Evolutionary conservation across 805 yeast genomes (phyloP).

Genomic region (Saccharomycopsis sp.): DNA sequence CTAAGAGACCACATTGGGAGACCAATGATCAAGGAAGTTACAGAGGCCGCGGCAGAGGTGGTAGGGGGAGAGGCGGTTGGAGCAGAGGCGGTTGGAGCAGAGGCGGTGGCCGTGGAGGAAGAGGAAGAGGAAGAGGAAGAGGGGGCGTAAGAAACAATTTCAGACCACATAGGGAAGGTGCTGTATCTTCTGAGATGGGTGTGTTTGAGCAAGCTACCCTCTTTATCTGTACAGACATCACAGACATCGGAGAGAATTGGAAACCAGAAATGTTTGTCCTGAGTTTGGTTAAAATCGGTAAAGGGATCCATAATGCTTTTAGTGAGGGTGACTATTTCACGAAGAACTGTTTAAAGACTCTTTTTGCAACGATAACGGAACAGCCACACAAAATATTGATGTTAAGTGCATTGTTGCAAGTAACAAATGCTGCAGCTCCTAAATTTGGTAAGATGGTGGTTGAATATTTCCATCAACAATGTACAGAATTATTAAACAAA

Average conservation of each 20-base stretch:
- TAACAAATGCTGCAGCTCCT: constrained; percentile 57
- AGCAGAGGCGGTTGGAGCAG: not conserved
- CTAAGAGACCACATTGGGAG: not conserved
- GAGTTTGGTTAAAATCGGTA: constrained; percentile 53
- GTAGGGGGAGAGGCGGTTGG: not conserved
- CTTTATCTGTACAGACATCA: not conserved
- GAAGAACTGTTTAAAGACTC: constrained; percentile 49
- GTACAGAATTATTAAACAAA: constrained; percentile 47
- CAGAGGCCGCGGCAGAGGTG: not conserved
- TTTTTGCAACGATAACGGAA: constrained; percentile 63
- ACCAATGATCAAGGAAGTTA: not conserved
- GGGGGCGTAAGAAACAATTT: not conserved
- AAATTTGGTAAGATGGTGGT: constrained; percentile 63
- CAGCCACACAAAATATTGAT: constrained; percentile 86
- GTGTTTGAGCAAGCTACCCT: not conserved
- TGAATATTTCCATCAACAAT: constrained; percentile 59
- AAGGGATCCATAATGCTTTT: constrained; percentile 61
- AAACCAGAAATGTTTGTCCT: not conserved
- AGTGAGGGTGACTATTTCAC: constrained; percentile 59
- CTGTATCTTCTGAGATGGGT: not conserved
- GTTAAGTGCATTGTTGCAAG: constrained; percentile 59
- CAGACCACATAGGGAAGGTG: not conserved
- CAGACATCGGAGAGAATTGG: not conserved
- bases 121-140: not conserved
- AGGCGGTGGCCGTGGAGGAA: not conserved